Percentiles rank a stretch among this genome's conserved stretches.
Evolutionary conservation across 305 asterid species (phyloP).

Genomic region (Fraxinus greggii): DNA sequence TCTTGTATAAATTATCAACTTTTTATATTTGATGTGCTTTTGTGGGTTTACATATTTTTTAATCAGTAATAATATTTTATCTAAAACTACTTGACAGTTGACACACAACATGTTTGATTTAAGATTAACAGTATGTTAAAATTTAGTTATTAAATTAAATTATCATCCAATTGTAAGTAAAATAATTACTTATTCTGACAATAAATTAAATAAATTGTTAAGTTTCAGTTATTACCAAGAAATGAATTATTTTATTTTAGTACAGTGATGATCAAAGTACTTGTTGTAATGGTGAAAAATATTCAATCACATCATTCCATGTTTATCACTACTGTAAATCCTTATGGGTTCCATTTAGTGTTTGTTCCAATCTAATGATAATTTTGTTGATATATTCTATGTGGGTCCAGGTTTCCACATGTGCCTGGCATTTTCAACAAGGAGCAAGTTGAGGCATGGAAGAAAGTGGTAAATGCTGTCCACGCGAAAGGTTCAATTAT

Average conservation of each 20-base stretch:
- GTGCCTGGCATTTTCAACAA: conserved; percentile 85
- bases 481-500: conserved; percentile 79
- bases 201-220: too few relatives aligned
- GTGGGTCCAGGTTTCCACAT: conserved; percentile 70
- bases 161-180: neutral
- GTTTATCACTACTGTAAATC: neutral
- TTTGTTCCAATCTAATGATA: neutral
- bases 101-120: neutral
- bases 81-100: neutral
- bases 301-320: neutral
- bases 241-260: too few relatives aligned
- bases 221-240: neutral
- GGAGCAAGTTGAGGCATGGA: conserved; percentile 92
- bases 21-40: neutral
- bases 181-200: neutral
- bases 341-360: conserved; percentile 17
- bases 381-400: neutral
- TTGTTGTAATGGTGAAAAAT: neutral
- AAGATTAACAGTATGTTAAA: neutral
- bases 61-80: neutral
- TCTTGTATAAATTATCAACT: neutral
- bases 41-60: neutral
- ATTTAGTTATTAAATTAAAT: too few relatives aligned
- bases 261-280: neutral
- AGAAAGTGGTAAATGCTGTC: conserved; percentile 64